A percentile compares a stretch with the other conserved stretches of the same genome.
phyloP scores from a whole-genome alignment of 768 basidiomycete species.

The Suillus cothurnatus region DNA sequence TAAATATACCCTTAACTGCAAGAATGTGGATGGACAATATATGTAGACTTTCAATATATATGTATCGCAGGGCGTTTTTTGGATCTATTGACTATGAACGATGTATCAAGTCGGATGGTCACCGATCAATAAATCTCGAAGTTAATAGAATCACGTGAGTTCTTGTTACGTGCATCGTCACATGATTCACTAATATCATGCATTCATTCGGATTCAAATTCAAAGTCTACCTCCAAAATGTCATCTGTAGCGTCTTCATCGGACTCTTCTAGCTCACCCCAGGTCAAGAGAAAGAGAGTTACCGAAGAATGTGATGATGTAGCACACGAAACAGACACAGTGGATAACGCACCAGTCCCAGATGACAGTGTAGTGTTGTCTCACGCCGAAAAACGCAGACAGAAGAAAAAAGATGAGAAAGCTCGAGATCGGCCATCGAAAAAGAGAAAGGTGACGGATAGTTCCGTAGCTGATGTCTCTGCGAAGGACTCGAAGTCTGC shows the following conservation, averaged over 20 bases:
- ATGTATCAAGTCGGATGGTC: not conserved
- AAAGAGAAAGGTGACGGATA: constrained; percentile 49
- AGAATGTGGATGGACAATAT: not conserved
- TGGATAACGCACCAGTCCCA: constrained; percentile 10
- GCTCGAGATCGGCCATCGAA: constrained; percentile 35
- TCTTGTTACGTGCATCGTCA: not conserved
- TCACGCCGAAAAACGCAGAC: constrained; percentile 70
- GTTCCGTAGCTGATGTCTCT: constrained; percentile 4
- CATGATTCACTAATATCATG: not conserved
- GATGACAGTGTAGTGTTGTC: constrained; percentile 60
- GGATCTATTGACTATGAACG: not conserved
- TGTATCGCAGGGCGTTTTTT: not conserved
- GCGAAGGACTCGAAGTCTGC: constrained; percentile 13
- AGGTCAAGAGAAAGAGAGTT: constrained; percentile 26
- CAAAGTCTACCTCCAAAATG: constrained; percentile 16
- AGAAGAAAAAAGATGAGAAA: constrained; percentile 47
- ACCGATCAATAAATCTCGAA: not conserved
- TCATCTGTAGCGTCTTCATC: constrained; percentile 29
- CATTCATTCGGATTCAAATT: not conserved
- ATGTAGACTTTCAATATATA: not conserved
- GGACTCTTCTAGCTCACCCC: constrained; percentile 33
- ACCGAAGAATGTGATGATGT: constrained; percentile 21
- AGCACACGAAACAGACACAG: constrained; percentile 18
- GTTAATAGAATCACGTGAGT: not conserved
- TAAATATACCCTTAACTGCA: not conserved